A percentile compares a stretch with the other conserved stretches of the same genome.
Evolutionary conservation across 371 early-diverging fungal genomes (phyloP).

Genomic region (Mucor circinelloides): DNA sequence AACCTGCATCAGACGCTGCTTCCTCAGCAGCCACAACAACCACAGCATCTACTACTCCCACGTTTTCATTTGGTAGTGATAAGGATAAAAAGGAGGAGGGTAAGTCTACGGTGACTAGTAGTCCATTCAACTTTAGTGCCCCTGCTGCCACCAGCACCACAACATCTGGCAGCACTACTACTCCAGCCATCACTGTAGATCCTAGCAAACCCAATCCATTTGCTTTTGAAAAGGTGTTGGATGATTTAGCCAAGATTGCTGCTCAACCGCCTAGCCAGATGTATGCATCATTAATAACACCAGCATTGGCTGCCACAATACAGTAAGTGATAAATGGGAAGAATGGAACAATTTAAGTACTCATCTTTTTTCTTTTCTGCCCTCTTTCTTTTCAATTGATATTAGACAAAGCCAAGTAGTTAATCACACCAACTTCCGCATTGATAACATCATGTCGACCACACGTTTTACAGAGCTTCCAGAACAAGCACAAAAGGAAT

Average conservation of each 20-base stretch:
- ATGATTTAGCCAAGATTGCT: conserved; percentile 29
- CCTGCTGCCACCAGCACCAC: conserved; percentile 6
- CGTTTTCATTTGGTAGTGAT: conserved; percentile 16
- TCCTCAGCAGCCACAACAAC: background rate
- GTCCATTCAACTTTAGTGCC: conserved; percentile 18
- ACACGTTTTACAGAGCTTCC: conserved; percentile 49
- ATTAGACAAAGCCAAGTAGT: conserved; percentile 41
- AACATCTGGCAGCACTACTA: conserved; percentile 12
- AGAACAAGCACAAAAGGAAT: conserved; percentile 45
- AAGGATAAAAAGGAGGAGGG: conserved; percentile 16
- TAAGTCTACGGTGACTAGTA: conserved; percentile 15
- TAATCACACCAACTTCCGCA: conserved; percentile 45
- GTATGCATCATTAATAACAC: conserved; percentile 35
- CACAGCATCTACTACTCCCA: conserved; percentile 14
- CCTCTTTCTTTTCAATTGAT: background rate
- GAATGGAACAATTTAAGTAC: background rate
- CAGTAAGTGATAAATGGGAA: conserved; percentile 33
- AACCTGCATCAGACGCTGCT: background rate
- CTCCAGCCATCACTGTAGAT: conserved; percentile 4
- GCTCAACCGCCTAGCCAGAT: conserved; percentile 36
- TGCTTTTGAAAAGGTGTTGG: conserved; percentile 35
- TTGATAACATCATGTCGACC: conserved; percentile 40
- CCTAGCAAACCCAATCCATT: conserved; percentile 33
- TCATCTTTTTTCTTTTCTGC: background rate
- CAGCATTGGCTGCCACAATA: conserved; percentile 21